Evolutionary conservation across 208 protist species (phyloP).

Genomic region (Crithidia expoeki): DNA sequence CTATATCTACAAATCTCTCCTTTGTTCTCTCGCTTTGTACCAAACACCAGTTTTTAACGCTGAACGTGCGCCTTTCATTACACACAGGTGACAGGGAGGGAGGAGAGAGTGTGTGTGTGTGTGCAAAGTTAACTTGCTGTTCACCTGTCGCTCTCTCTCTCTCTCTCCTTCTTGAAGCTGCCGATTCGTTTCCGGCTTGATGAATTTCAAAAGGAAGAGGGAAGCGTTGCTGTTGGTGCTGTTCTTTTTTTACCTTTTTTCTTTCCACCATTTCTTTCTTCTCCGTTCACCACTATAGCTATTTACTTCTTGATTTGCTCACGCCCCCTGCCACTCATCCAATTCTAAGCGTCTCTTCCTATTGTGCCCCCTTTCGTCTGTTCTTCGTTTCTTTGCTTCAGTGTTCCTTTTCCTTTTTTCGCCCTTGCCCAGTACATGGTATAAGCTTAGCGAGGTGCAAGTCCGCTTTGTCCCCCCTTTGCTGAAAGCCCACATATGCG

Average conservation of each 20-base stretch:
- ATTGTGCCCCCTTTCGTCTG: not conserved
- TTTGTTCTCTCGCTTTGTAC: too few species aligned
- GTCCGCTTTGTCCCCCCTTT: too few species aligned
- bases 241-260: too few species aligned
- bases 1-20: not conserved
- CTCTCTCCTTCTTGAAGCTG: not conserved
- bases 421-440: not conserved
- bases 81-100: too few species aligned
- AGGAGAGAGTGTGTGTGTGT: not conserved
- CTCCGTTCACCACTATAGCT: not conserved
- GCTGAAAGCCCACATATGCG: too few species aligned
- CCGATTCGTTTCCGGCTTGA: constrained; percentile 11
- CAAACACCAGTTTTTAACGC: too few species aligned
- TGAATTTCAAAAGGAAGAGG: too few species aligned
- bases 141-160: constrained; percentile 2
- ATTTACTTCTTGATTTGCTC: not conserved
- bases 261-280: too few species aligned
- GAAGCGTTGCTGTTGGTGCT: too few species aligned
- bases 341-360: too few species aligned
- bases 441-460: too few species aligned
- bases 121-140: not conserved
- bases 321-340: not conserved
- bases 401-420: not conserved
- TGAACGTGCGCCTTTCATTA: not conserved
- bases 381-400: not conserved